Percentiles rank a stretch among this genome's conserved stretches.
phyloP scores from a whole-genome alignment of 2,329 filamentous ascomycete genomes.

The Gnomoniopsis smithogilvyi region DNA sequence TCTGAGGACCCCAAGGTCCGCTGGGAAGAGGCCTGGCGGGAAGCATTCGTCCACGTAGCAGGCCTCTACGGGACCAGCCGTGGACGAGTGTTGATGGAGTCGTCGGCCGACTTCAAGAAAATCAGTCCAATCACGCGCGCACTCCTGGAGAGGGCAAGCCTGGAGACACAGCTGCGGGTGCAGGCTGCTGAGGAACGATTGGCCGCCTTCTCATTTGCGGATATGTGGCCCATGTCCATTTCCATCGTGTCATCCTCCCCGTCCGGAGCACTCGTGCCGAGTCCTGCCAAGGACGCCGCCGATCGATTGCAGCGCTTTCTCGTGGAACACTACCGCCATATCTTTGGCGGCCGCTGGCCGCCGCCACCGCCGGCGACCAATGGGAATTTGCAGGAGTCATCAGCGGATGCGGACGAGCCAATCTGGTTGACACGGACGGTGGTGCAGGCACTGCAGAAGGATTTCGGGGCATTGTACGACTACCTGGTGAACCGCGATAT shows the following conservation, averaged over 20 bases:
- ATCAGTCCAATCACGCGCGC: slow-evolving; percentile 61
- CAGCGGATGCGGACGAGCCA: slow-evolving; percentile 35
- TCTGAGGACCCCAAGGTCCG: slow-evolving; percentile 58
- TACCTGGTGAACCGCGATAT: slow-evolving; percentile 67
- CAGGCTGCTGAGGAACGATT: slow-evolving; percentile 61
- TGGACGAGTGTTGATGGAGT: slow-evolving; percentile 35
- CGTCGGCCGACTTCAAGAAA: slow-evolving; percentile 52
- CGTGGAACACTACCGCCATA: slow-evolving; percentile 50
- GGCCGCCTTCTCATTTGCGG: slow-evolving; percentile 55
- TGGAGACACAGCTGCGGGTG: slow-evolving; percentile 60
- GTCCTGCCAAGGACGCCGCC: slow-evolving; percentile 50
- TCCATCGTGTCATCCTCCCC: slow-evolving; percentile 23
- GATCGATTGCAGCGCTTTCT: slow-evolving; percentile 61
- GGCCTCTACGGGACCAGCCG: slow-evolving; percentile 52
- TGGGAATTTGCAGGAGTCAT: background rate
- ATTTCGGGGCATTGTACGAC: slow-evolving; percentile 68
- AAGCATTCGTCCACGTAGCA: slow-evolving; percentile 64
- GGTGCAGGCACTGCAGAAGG: slow-evolving; percentile 55
- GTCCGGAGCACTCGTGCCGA: slow-evolving; percentile 27
- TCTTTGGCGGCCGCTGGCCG: slow-evolving; percentile 59
- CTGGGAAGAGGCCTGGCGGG: slow-evolving; percentile 66
- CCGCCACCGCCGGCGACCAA: slow-evolving; percentile 31
- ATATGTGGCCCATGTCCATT: slow-evolving; percentile 53
- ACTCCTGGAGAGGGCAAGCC: slow-evolving; percentile 58
- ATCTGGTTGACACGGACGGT: slow-evolving; percentile 61